Percentiles rank a stretch among this genome's conserved stretches.
Evolutionary conservation across 257 asterid species (phyloP).

Genomic region (Eucommia ulmoides): DNA sequence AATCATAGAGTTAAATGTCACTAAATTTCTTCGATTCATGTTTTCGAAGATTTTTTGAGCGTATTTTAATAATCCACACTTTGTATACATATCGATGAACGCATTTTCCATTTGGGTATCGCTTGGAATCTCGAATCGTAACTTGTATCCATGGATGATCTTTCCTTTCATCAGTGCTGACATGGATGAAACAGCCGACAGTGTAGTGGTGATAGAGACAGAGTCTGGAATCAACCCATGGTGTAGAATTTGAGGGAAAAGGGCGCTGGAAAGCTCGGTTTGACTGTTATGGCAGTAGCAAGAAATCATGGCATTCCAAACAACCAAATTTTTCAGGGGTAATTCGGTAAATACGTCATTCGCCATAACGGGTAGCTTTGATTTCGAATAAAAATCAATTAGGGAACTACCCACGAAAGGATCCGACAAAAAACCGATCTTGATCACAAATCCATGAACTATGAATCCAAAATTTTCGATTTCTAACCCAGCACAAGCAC

Average conservation of each 20-base stretch:
- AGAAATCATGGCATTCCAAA: conserved; percentile 76
- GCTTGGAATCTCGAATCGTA: conserved; percentile 27
- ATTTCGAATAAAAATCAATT: conserved; percentile 51
- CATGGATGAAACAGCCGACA: conserved; percentile 52
- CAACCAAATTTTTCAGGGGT: conserved; percentile 44
- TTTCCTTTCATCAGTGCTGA: conserved; percentile 65
- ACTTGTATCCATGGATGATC: conserved; percentile 43
- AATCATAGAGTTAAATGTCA: conserved; percentile 77
- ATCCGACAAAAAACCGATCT: conserved; percentile 50
- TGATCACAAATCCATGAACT: conserved; percentile 47
- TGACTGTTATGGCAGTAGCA: conserved; percentile 51
- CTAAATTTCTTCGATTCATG: conserved; percentile 31
- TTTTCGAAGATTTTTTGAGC: conserved; percentile 38
- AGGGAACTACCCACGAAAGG: conserved; percentile 48
- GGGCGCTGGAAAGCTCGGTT: conserved; percentile 35
- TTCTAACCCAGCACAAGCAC: conserved; percentile 29
- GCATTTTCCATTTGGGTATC: conserved; percentile 62
- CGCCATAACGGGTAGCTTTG: conserved; percentile 41
- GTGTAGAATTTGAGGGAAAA: conserved; percentile 46
- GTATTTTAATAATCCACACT: conserved; percentile 55
- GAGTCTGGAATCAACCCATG: conserved; percentile 46
- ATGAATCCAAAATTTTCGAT: conserved; percentile 30
- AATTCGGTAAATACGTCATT: conserved; percentile 28
- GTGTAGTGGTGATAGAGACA: conserved; percentile 45
- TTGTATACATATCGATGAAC: conserved; percentile 61